Base-by-base conservation (phyloP, 2,329 filamentous ascomycete species). In the Pyricularia pennisetigena region DNA sequence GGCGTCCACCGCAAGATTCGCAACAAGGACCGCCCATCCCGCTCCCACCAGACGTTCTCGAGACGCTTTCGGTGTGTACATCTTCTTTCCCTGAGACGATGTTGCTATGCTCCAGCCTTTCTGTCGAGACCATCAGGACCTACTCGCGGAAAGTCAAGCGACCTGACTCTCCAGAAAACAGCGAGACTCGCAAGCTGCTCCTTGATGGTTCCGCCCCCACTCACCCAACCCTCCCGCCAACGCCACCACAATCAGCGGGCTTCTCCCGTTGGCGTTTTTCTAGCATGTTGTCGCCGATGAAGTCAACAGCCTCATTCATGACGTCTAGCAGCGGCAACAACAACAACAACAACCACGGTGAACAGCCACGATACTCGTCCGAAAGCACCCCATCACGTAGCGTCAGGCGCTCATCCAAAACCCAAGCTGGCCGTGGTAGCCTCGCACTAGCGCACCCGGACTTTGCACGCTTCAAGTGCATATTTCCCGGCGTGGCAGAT, bases 31-130 rank as follows among this genome's bases (percentile, higher is more conserved):
- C 76, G 10, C 77, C 79, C 4, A 78, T 87, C 6, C 85, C 82
- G 0, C 77, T 88, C 0, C 83, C 85, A 0, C 80, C 82, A 0
- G 80, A 86, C 29, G 79, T 86, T 2, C 74, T 87, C 59, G 85
- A 88, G 69, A 85, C 81, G 0, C 76, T 88, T 4, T 78, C 82
- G 30, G 79, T 86, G 6, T 85, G 82, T 0, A 81, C 86, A 12
- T 77, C 81, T 5, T 86, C 83, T 71, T 88, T 88, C 70, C 85
- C 85, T 0, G 85, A 86, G 71, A 86, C 85, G 0, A 86, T 87
- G 82, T 81, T 88, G 1, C 77, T 83, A 12, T 82, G 84, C 5
- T 83, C 81, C 0, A 86, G 82, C 72, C 76, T 87, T 4, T 83
- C 85, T 0, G 79, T 87, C 65, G 85, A 88, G 74, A 86, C 83